These are phyloP conservation scores for Suillus lakei DNA, from an alignment of 768 basidiomycete species.

Conservation along the genomic window DNA sequence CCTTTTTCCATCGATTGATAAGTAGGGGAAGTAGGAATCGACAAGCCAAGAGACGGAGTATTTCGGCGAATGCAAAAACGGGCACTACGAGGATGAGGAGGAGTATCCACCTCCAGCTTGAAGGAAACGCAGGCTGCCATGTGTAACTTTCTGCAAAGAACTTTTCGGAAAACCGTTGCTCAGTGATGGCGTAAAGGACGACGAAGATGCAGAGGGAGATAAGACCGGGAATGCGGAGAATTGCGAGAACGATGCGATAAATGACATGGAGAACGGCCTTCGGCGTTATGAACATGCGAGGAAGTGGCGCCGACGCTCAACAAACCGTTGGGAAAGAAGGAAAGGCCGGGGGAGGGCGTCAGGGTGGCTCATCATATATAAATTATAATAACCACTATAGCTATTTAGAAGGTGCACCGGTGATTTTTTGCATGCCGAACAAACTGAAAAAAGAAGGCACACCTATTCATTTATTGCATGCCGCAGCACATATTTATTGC, in stretches of 20 bases:
- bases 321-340: neutral
- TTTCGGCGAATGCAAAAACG: constrained; percentile 3
- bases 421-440: too few relatives aligned
- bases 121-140: constrained; percentile 14
- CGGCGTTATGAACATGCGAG: neutral
- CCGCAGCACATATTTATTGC: too few relatives aligned
- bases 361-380: neutral
- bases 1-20: neutral
- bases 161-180: neutral
- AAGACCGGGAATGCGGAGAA: constrained; percentile 11
- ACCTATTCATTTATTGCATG: neutral
- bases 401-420: too few relatives aligned
- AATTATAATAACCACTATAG: too few relatives aligned
- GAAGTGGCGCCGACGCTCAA: neutral
- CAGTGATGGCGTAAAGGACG: neutral
- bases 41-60: constrained; percentile 8
- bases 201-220: constrained; percentile 3
- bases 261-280: neutral
- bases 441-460: neutral
- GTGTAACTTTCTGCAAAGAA: constrained; percentile 1
- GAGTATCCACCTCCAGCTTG: constrained; percentile 9
- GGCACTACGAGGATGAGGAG: constrained; percentile 9
- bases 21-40: neutral
- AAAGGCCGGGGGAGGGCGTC: neutral
- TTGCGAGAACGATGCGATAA: neutral